Conservation (phyloP, 495 filamentous ascomycete genomes). For the Penicillium malachiteum region DNA sequence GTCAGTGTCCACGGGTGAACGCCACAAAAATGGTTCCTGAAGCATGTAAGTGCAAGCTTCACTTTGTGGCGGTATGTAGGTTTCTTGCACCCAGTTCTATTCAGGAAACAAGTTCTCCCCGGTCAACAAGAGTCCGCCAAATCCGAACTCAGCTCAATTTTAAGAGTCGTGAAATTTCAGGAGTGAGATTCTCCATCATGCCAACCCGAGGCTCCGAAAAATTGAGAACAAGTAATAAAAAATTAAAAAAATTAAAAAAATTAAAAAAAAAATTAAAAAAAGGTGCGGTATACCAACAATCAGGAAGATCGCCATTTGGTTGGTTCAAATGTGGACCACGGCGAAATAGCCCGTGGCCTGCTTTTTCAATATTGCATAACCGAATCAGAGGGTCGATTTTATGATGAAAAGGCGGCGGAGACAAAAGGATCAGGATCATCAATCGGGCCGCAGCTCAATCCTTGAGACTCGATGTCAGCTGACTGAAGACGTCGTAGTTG, state of each 20-base stretch:
- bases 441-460: slow-evolving; percentile 22
- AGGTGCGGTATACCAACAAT: background rate
- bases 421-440: slow-evolving; percentile 11
- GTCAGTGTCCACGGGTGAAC: too few species aligned
- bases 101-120: background rate
- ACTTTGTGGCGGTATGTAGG: too few species aligned
- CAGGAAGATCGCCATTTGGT: background rate
- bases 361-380: background rate
- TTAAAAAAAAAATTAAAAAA: too few species aligned
- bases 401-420: slow-evolving; percentile 1
- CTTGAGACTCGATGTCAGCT: slow-evolving; percentile 20
- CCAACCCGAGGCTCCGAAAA: background rate
- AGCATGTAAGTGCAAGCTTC: too few species aligned
- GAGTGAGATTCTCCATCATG: background rate
- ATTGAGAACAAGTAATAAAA: background rate
- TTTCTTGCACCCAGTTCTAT: too few species aligned
- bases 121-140: background rate
- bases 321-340: slow-evolving; percentile 2
- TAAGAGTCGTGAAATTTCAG: background rate
- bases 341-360: background rate
- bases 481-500: slow-evolving; percentile 10
- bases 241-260: too few species aligned
- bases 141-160: background rate
- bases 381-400: slow-evolving; percentile 10
- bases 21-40: too few species aligned